Base-by-base conservation (phyloP, 176 grass and related monocot genomes). In the Aechmea fasciata region DNA sequence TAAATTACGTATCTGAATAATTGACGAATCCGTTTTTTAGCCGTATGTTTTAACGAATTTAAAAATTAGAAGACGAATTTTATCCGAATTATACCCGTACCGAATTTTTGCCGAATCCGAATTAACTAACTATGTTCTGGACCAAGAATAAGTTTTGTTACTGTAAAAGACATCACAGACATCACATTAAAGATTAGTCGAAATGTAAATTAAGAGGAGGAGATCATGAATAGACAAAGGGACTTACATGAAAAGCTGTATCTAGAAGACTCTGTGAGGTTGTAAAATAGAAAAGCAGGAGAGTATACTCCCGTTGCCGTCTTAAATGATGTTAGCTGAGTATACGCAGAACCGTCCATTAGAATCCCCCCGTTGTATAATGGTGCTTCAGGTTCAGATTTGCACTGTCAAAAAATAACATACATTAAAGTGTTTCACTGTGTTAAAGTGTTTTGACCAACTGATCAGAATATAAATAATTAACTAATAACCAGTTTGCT, bases 161-260 rank as follows among this genome's bases (percentile, higher is more conserved):
- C 29, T 33, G 29, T 33, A 33, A 33, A 33, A 33, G 29, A 51
- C 12, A 19, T n/a, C n/a, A n/a, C n/a, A n/a, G n/a, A n/a, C n/a
- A n/a, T 50, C 47, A 50, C 3, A 20, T 49, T 54, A 11, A 52
- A 71, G 11, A 53, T 11, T 26, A 57, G 18, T 18, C 19, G 18
- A 57, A 13, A 15, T 57, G 54, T n/a, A 2, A 49, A 52, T 70
- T 9, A 13, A 5, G 10, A 52, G 3, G n/a, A n/a, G n/a, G 19
- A 3, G 14, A 2, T n/a, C n/a, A 15, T 11, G 17, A 52, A 19
- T 9, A 41, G 19, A 71, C 52, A 10, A 10, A 33, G 41, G 13
- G 13, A 79, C 85, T 96, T 64, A 96, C 88, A 91, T 10, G 92
- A 96, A 74, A 96, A 96, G 74, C 85, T 96, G 75, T 96, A 96